These are phyloP conservation scores for Sonneratia alba DNA, from an alignment of 345 rosid genomes.

Conservation along the genomic window DNA sequence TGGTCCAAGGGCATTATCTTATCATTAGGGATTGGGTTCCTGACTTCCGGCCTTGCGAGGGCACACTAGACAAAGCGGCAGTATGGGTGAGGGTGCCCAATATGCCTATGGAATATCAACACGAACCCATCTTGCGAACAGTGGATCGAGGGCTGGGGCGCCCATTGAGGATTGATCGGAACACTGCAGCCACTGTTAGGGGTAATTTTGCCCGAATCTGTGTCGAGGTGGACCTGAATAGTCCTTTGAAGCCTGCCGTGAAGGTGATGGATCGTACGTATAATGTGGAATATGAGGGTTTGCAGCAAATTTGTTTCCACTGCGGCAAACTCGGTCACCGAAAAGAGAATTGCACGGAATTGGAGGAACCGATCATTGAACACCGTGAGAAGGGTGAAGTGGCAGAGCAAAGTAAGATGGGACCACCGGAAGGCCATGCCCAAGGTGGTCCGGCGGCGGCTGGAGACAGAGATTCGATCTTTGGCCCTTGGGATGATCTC, in stretches of 20 bases:
- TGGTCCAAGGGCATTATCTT: not conserved
- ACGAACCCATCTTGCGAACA: not conserved
- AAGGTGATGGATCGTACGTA: not conserved
- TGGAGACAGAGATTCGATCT: too few relatives aligned
- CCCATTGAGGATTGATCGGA: not conserved
- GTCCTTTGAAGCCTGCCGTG: not conserved
- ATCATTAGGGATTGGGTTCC: not conserved
- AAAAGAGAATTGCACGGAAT: too few relatives aligned
- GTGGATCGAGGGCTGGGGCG: not conserved
- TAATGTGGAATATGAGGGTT: not conserved
- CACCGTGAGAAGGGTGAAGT: too few relatives aligned
- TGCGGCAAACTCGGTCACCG: not conserved
- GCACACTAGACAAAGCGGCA: not conserved
- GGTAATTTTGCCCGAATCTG: not conserved
- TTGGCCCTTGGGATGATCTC: too few relatives aligned
- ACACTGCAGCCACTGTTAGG: not conserved
- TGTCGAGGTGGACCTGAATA: not conserved
- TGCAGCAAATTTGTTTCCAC: not conserved
- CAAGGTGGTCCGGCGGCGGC: too few relatives aligned
- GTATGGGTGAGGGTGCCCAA: not conserved
- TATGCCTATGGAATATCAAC: not conserved
- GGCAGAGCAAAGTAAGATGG: too few relatives aligned
- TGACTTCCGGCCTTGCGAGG: not conserved
- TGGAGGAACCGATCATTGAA: too few relatives aligned
- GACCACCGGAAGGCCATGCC: too few relatives aligned